Conservation (phyloP, 2,329 filamentous ascomycete species). For the Parastagonospora avenae region DNA sequence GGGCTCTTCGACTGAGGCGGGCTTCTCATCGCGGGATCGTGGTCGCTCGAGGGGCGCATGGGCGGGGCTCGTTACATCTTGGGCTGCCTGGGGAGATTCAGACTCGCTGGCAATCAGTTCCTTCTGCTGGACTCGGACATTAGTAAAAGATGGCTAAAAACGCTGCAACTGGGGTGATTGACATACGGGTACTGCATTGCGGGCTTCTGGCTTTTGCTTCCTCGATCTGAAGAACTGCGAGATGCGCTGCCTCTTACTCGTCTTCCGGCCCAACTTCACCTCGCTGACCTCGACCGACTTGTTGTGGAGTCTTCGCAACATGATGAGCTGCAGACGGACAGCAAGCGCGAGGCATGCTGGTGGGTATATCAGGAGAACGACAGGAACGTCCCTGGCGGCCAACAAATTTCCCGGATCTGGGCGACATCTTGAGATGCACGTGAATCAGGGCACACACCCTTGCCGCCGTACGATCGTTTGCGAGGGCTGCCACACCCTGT, state of each 20-base stretch:
- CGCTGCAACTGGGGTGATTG: conserved; percentile 4
- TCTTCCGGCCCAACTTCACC: conserved; percentile 29
- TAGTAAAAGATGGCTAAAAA: conserved; percentile 16
- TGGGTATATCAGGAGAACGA: conserved; percentile 19
- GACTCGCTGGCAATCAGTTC: conserved; percentile 12
- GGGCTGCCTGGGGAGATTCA: conserved; percentile 15
- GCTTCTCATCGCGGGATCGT: conserved; percentile 15
- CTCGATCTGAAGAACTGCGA: conserved; percentile 38
- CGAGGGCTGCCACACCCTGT: conserved; percentile 27
- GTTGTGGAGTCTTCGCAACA: conserved; percentile 35
- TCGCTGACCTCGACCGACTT: conserved; percentile 24
- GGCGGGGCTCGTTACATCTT: conserved; percentile 19
- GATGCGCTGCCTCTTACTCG: conserved; percentile 38
- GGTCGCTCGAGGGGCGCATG: conserved; percentile 10
- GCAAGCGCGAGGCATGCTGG: conserved; percentile 26
- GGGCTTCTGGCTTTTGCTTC: conserved; percentile 27
- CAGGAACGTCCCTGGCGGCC: conserved; percentile 24
- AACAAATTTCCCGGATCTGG: conserved; percentile 30
- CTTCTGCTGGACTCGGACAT: conserved; percentile 22
- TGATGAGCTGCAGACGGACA: conserved; percentile 22
- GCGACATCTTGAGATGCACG: conserved; percentile 23
- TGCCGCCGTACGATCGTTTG: conserved; percentile 25
- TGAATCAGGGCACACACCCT: conserved; percentile 39
- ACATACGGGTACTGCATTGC: conserved; percentile 25
- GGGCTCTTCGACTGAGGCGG: conserved; percentile 10